Conservation (phyloP, 2,329 filamentous ascomycete species). For the Aspergillus fructus region DNA sequence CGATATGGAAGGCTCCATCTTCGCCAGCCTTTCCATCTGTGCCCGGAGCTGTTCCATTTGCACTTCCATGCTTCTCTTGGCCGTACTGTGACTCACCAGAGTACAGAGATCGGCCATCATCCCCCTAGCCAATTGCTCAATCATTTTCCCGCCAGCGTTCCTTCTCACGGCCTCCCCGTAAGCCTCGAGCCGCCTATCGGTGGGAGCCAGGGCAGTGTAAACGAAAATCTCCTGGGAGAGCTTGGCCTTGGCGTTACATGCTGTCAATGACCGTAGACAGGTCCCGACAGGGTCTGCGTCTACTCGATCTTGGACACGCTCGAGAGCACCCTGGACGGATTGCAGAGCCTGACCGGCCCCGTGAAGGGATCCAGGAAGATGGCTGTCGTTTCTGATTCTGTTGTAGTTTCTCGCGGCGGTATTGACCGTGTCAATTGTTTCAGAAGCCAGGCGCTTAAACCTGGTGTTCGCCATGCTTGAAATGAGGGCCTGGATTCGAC, state of each 20-base stretch:
- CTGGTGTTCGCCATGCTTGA: neutral
- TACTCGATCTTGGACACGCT: neutral
- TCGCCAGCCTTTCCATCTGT: neutral
- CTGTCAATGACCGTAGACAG: neutral
- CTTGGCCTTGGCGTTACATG: neutral
- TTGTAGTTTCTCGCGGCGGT: neutral
- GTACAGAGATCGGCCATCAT: neutral
- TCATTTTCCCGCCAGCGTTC: neutral
- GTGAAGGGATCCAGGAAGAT: neutral
- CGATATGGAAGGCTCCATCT: neutral
- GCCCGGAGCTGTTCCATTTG: neutral
- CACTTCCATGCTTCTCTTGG: neutral
- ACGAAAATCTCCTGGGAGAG: neutral
- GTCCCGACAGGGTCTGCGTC: no score
- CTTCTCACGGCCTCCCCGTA: neutral
- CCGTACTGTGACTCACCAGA: neutral
- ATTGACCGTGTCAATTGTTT: neutral
- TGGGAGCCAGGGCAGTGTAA: neutral
- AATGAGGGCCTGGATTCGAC: no score
- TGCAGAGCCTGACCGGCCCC: neutral
- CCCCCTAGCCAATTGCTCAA: neutral
- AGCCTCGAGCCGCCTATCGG: neutral
- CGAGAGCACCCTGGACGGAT: neutral
- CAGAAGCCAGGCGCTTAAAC: neutral
- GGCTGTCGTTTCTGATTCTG: neutral